Evolutionary conservation across 2,329 filamentous ascomycete species (phyloP).

Genomic region (Huntiella bhutanensis): DNA sequence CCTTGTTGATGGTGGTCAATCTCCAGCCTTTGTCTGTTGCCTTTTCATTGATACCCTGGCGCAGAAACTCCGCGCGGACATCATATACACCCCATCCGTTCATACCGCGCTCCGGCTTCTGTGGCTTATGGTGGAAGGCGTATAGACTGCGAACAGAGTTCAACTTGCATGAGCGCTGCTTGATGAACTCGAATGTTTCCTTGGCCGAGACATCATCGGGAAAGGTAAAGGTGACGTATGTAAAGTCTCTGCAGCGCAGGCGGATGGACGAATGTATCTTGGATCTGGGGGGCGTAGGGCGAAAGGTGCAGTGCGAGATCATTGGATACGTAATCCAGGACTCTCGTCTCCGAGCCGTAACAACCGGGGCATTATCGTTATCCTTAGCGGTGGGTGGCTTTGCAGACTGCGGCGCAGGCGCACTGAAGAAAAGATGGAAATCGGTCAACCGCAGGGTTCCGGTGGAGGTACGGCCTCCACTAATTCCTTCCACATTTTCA

Average conservation of each 20-base stretch:
- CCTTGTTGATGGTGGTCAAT: slow-evolving; percentile 71
- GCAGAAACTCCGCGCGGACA: slow-evolving; percentile 62
- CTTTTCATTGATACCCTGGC: slow-evolving; percentile 74
- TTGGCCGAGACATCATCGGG: slow-evolving; percentile 51
- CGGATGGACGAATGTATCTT: slow-evolving; percentile 65
- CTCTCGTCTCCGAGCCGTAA: slow-evolving; percentile 30
- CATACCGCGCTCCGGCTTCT: slow-evolving; percentile 51
- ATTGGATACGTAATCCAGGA: slow-evolving; percentile 93
- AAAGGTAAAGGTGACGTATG: slow-evolving; percentile 83
- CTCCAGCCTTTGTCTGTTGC: slow-evolving; percentile 68
- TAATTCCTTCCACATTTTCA: slow-evolving; percentile 42
- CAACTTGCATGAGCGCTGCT: slow-evolving; percentile 59
- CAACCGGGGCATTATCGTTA: slow-evolving; percentile 12
- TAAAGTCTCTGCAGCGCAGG: slow-evolving; percentile 82
- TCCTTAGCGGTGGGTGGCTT: slow-evolving; percentile 12
- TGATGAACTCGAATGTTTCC: slow-evolving; percentile 77
- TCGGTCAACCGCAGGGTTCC: slow-evolving; percentile 42
- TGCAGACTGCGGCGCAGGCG: slow-evolving; percentile 21
- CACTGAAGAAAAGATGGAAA: slow-evolving; percentile 40
- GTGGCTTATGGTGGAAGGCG: slow-evolving; percentile 69
- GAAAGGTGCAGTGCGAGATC: slow-evolving; percentile 61
- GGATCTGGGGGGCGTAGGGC: slow-evolving; percentile 50
- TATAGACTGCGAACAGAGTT: slow-evolving; percentile 76
- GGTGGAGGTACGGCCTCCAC: slow-evolving; percentile 35
- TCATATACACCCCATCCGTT: slow-evolving; percentile 78